Percentiles rank a stretch among this genome's conserved stretches.
Evolutionary conservation across 495 filamentous ascomycete genomes (phyloP).

Genomic region (Gamarada debralockiae): DNA sequence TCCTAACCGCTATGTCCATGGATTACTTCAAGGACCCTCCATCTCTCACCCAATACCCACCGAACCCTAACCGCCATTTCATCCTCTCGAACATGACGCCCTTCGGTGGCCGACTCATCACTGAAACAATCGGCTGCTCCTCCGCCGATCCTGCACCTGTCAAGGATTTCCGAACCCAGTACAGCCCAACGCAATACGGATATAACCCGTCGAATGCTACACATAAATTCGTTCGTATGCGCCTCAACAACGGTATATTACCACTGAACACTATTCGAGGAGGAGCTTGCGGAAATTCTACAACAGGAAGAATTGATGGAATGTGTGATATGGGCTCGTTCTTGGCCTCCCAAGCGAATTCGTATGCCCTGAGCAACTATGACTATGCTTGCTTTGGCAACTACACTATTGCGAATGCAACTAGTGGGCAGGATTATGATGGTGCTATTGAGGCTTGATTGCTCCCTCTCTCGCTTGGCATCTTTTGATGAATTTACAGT

Average conservation of each 20-base stretch:
- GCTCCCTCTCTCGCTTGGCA: no score
- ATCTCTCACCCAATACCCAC: slow-evolving; percentile 29
- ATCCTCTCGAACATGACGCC: slow-evolving; percentile 33
- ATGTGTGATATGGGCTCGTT: slow-evolving; percentile 31
- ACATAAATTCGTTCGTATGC: slow-evolving; percentile 38
- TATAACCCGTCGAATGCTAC: slow-evolving; percentile 31
- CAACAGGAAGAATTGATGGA: slow-evolving; percentile 29
- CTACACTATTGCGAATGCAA: slow-evolving; percentile 30
- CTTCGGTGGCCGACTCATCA: slow-evolving; percentile 35
- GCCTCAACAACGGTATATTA: slow-evolving; percentile 37
- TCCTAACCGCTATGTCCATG: slow-evolving; percentile 38
- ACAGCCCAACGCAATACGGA: slow-evolving; percentile 33
- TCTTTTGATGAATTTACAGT: no score
- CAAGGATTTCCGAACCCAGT: slow-evolving; percentile 23
- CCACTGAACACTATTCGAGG: slow-evolving; percentile 34
- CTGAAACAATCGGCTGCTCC: slow-evolving; percentile 35
- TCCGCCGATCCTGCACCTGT: slow-evolving; percentile 24
- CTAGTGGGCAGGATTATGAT: slow-evolving; percentile 34
- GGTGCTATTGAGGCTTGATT: no score
- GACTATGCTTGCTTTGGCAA: slow-evolving; percentile 36
- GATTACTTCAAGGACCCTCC: slow-evolving; percentile 36
- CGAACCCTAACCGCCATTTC: slow-evolving; percentile 31
- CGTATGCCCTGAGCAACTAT: slow-evolving; percentile 29
- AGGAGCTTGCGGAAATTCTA: slow-evolving; percentile 24
- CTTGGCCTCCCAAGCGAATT: slow-evolving; percentile 27